phyloP scores from a whole-genome alignment of 2,329 filamentous ascomycete species.

The Aspergillus sp. region DNA sequence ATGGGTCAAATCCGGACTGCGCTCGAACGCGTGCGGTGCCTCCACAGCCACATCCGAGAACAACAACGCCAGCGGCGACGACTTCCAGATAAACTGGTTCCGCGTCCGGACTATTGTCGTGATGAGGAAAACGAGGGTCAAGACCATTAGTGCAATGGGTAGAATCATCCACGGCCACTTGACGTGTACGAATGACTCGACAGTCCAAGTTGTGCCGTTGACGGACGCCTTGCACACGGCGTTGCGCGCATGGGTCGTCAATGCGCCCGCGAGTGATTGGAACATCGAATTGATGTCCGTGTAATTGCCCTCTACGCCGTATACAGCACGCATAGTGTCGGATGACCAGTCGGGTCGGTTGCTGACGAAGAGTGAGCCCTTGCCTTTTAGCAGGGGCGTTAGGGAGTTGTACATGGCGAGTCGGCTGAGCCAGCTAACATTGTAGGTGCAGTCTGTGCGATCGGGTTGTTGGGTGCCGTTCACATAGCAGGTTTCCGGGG shows the following conservation, averaged over 20 bases:
- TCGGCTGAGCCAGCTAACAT: constrained; percentile 22
- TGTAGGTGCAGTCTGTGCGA: constrained; percentile 21
- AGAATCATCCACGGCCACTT: constrained; percentile 28
- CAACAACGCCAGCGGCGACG: constrained; percentile 25
- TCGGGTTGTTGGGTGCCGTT: constrained; percentile 18
- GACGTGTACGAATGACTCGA: constrained; percentile 25
- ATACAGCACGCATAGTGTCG: constrained; percentile 24
- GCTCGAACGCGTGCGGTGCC: constrained; percentile 11
- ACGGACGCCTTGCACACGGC: constrained; percentile 19
- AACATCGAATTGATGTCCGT: constrained; percentile 23
- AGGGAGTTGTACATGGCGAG: constrained; percentile 25
- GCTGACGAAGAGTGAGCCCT: constrained; percentile 19
- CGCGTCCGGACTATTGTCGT: constrained; percentile 43
- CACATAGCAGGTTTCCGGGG: constrained; percentile 25
- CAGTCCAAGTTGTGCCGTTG: constrained; percentile 22
- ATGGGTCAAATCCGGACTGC: constrained; percentile 20
- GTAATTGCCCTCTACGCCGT: constrained; percentile 23
- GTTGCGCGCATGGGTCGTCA: constrained; percentile 25
- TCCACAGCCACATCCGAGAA: constrained; percentile 25
- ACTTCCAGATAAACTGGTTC: constrained; percentile 31
- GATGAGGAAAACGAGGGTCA: constrained; percentile 53
- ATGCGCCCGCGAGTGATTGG: constrained; percentile 17
- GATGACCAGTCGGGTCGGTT: constrained; percentile 25
- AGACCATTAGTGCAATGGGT: constrained; percentile 23
- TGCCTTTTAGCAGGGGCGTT: constrained; percentile 18